Evolutionary conservation across 1,284 basidiomycete genomes (phyloP), one percentile per base, ranked within the genome.

Genomic region (Malassezia dermatis): DNA sequence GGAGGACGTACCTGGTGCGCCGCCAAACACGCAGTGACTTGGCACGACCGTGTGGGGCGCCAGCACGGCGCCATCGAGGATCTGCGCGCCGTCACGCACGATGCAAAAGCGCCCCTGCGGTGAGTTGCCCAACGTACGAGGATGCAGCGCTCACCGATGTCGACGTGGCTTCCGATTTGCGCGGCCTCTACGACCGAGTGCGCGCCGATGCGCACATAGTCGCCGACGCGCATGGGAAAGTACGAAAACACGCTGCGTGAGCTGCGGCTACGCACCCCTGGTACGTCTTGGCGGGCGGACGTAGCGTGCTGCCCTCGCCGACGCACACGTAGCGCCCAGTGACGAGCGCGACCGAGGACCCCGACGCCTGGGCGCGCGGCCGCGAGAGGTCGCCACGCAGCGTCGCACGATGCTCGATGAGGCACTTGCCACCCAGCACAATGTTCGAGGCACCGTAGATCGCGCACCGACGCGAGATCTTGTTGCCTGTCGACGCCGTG

Each of bases 381-480:
- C 75, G 57, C 28, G 68, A 79, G 41, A 94, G 78, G 71, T 95
- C 90, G 0, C 90, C 90, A 42, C 90, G 84, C 51, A 95, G 85
- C 55, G 94, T 86, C 12, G 86, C 86, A 53, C 83, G 82, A 48
- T 82, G 86, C 12, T 90, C 86, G 52, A 99, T 93, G 73, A 98
- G 88, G 4, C 89, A 93, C 78, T 96, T 96, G 37, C 93, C 94
- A 31, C 89, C 89, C 2, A 99, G 83, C 58, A 96, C 88, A 72
- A 98, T 98, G 73, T 96, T 95, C 71, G 89, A 86, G 7, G 90
- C 88, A 8, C 94, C 94, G 40, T 85, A 82, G 64, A 98, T 95
- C n/a, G 84, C 84, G 8, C 89, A 88, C 61, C 87, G 83, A 44
- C 90, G 83, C 31, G 90, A 94, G 48, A 96, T 89, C 76, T 91